Conservation (phyloP, 2,329 filamentous ascomycete genomes). For the Cladosporium sp. region DNA sequence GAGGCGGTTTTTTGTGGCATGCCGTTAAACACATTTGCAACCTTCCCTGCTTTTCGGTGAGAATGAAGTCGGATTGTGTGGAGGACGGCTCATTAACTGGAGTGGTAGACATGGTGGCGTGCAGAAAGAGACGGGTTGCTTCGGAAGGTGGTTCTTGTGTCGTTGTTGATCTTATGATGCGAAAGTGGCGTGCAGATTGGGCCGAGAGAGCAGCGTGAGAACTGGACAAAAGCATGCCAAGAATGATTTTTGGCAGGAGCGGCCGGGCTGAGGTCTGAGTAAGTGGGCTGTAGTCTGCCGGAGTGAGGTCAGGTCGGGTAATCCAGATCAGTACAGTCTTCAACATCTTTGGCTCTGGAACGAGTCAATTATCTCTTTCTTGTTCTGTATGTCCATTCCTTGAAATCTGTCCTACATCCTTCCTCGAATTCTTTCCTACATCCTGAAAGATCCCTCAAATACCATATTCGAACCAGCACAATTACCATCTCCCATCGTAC, state of each 20-base stretch:
- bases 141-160: not conserved
- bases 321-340: no score
- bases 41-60: no score
- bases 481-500: not conserved
- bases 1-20: no score
- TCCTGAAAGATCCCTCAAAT: no score
- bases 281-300: no score
- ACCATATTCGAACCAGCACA: no score
- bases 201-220: not conserved
- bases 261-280: not conserved
- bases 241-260: not conserved
- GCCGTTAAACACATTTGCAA: no score
- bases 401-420: no score
- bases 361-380: not conserved
- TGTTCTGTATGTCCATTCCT: not conserved
- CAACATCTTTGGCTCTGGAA: no score
- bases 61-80: no score
- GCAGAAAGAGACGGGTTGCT: not conserved
- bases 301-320: not conserved
- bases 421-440: no score
- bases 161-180: not conserved
- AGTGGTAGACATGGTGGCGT: not conserved
- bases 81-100: no score
- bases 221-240: not conserved
- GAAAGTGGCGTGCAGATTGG: not conserved